Percentiles rank a stretch among this genome's conserved stretches.
Evolutionary conservation across 2,329 filamentous ascomycete genomes (phyloP).

Genomic region (Trichophyton rubrum): DNA sequence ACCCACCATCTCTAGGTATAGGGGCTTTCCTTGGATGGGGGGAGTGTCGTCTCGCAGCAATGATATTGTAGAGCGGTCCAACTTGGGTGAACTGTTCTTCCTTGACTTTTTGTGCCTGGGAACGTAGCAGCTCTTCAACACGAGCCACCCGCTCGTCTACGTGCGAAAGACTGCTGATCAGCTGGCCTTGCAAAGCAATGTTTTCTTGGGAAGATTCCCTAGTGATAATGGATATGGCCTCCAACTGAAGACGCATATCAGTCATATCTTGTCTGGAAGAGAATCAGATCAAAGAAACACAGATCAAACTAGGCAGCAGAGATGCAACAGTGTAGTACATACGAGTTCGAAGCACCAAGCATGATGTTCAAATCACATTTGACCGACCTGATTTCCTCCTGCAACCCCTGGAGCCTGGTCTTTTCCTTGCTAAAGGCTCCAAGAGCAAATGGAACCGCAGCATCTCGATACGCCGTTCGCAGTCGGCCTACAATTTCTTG

Average conservation of each 20-base stretch:
- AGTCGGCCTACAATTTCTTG: constrained; percentile 16
- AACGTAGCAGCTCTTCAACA: constrained; percentile 18
- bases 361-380: constrained; percentile 21
- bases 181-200: constrained; percentile 14
- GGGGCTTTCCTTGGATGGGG: not conserved
- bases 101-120: constrained; percentile 17
- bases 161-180: constrained; percentile 13
- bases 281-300: not conserved
- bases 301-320: not conserved
- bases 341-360: constrained; percentile 21
- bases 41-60: not conserved
- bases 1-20: not conserved
- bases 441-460: not conserved
- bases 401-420: constrained; percentile 16
- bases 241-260: constrained; percentile 15
- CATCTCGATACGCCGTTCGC: not conserved
- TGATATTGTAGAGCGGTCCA: constrained; percentile 15
- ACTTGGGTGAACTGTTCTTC: constrained; percentile 18
- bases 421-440: constrained; percentile 14
- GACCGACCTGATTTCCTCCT: constrained; percentile 18
- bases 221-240: constrained; percentile 18
- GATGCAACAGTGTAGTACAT: not conserved
- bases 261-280: constrained; percentile 17
- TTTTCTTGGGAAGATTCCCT: constrained; percentile 13
- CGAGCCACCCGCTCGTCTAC: constrained; percentile 20